Base-by-base conservation (phyloP, 2,329 filamentous ascomycete species). In the Eutypa lata region DNA sequence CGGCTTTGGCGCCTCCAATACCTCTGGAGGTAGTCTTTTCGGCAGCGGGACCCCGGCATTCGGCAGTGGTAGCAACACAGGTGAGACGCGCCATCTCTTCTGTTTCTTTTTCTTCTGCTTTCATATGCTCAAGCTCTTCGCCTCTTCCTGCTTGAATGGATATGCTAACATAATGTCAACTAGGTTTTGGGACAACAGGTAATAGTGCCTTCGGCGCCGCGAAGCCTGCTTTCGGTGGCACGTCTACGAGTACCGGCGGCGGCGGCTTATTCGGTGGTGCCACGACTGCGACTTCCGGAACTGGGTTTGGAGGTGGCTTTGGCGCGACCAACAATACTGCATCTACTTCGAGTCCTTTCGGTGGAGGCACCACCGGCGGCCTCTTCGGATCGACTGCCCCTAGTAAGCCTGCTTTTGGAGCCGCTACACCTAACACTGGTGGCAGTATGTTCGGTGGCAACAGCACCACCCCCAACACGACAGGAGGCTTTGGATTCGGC, bases 261-360 rank as follows among this genome's bases (percentile, higher is more conserved):
- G 73, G 75, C 42, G 74, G 78, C 26, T 69, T 87, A 57, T 87
- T 87, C 59, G 81, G 80, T 43, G 65, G 60, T 40, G 57, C 60
- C 47, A 58, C 61, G 19, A 60, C 59, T 8, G 33, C 70, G 18
- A 66, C 64, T 26, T 55, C 60, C 5, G 65, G 66, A 38, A 56
- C 53, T 40, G 67, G 66, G 8, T 74, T 71, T 52, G 69, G 65
- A 35, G 57, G 65, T 35, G 59, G 61, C 21, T 79, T 78, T 55
- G 76, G 76, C 42, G 57, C 68, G 44, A 57, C 61, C 37, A 67
- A 63, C 47, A 73, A 69, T 38, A 69, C 68, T 49, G 69, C 74
- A 13, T 65, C 65, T n/a, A 63, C 66, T 7, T 60, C 66, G 18
- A 73, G 69, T 56, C 68, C 72, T 26, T 71, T 73, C 42, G 73